Evolutionary conservation across 108 stramenopile genomes (phyloP), one percentile per base, ranked within the genome.

Genomic region (Phaeodactylum tricornutum): DNA sequence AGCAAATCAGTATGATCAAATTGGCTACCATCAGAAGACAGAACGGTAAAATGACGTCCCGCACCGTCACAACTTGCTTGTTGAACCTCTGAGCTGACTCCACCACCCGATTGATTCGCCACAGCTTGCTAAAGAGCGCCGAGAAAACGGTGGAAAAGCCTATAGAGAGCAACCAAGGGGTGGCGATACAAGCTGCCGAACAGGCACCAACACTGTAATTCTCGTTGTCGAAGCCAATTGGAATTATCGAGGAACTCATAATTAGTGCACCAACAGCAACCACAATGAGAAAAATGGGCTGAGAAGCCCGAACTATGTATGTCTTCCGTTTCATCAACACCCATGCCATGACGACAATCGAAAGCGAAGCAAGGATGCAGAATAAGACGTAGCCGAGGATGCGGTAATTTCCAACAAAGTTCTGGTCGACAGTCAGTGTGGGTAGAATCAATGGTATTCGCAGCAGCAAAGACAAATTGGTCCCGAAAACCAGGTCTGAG

Each of bases 111-210:
- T 73, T 70, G 21, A 79, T 23, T 19, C 78, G 65, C 67, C 59
- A 71, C 4, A 63, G 52, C 53, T 80, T 80, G 41, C 56, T 54
- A 28, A 62, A 68, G 4, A 80, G 57, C n/a, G 74, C 74, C 1
- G 63, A 48, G 41, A 73, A 75, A 2, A 57, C 46, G 5, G 54
- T 61, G 1, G 53, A 45, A 28, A 73, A 75, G 19, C 79, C 79
- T 17, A 64, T 39, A 25, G 52, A 63, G 6, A 64, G 17, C n/a
- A 72, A 43, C 69, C 69, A 75, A 4, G 74, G 65, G 12, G 41
- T 21, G 5, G 52, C 34, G 52, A 68, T 66, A 31, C 73, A 50
- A 4, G 50, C 50, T 11, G 34, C 17, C 17, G 33, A n/a, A 7
- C 15, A 7, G 17, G 41, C 41, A 15, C 17, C n/a, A 16, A 16